Conservation (phyloP, 192 early-diverging fungal species). For the Cladochytrium replicatum region DNA sequence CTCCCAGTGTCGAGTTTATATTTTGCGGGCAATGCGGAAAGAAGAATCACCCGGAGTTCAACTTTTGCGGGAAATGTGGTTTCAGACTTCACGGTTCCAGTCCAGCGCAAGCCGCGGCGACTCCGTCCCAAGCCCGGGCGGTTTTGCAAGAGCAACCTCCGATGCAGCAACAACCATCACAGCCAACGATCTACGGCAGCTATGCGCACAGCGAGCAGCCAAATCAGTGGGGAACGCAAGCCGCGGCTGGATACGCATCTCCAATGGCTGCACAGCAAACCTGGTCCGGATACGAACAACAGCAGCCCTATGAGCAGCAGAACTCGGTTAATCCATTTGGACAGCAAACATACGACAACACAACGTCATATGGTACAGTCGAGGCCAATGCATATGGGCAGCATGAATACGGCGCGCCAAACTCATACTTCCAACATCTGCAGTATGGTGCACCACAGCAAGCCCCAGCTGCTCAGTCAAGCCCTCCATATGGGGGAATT, state of each 20-base stretch:
- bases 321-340: background rate
- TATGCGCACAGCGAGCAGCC: background rate
- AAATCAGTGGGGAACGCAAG: background rate
- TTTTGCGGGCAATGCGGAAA: slow-evolving; percentile 25
- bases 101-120: no score
- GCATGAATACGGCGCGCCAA: background rate
- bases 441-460: background rate
- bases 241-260: background rate
- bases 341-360: background rate
- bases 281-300: no score
- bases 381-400: background rate
- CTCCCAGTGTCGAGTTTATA: slow-evolving; percentile 2
- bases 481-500: slow-evolving; percentile 19
- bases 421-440: background rate
- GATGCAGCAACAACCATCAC: background rate
- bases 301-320: no score
- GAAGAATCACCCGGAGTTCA: slow-evolving; percentile 12
- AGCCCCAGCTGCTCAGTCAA: background rate
- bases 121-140: background rate
- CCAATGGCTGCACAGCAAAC: no score
- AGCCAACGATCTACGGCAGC: background rate
- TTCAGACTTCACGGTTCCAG: slow-evolving; percentile 5
- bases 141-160: background rate
- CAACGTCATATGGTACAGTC: background rate
- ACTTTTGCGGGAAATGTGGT: slow-evolving; percentile 38